These are phyloP conservation scores for Penicillium concentricum DNA, from an alignment of 2,329 filamentous ascomycete species.

Conservation along the genomic window DNA sequence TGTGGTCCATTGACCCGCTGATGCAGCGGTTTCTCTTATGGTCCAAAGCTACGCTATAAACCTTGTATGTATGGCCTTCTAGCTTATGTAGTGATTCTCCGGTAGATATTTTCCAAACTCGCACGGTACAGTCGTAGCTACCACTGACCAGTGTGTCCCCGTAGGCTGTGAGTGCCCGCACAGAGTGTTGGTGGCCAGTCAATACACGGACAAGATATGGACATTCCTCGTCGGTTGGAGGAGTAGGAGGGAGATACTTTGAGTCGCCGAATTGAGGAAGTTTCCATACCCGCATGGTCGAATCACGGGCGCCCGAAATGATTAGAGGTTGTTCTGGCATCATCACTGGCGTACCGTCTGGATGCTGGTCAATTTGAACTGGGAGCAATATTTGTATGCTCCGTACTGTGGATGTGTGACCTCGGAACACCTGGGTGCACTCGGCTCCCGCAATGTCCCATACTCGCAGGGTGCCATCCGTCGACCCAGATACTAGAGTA, in stretches of 20 bases:
- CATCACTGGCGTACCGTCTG: conserved; percentile 71
- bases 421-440: conserved; percentile 93
- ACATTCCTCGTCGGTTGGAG: conserved; percentile 69
- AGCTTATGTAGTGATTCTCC: conserved; percentile 82
- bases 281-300: conserved; percentile 92
- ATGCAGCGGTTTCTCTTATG: conserved; percentile 91
- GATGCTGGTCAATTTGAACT: conserved; percentile 67
- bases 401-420: conserved; percentile 93
- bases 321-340: conserved; percentile 93
- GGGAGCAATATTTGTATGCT: conserved; percentile 94
- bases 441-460: conserved; percentile 95
- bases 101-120: conserved; percentile 96
- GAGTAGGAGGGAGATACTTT: conserved; percentile 71
- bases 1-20: conserved; percentile 95
- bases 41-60: conserved; percentile 95
- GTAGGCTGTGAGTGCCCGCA: conserved; percentile 91
- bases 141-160: conserved; percentile 93
- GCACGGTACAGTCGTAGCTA: conserved; percentile 91
- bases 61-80: conserved; percentile 84
- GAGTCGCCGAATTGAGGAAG: conserved; percentile 77
- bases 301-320: conserved; percentile 95
- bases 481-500: conserved; percentile 95
- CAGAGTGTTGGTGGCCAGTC: conserved; percentile 84
- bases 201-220: conserved; percentile 91
- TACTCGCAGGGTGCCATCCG: conserved; percentile 94